A percentile compares a stretch with the other conserved stretches of the same genome.
Evolutionary conservation across 2,329 filamentous ascomycete species (phyloP).

Genomic region (Laburnicola sp.): DNA sequence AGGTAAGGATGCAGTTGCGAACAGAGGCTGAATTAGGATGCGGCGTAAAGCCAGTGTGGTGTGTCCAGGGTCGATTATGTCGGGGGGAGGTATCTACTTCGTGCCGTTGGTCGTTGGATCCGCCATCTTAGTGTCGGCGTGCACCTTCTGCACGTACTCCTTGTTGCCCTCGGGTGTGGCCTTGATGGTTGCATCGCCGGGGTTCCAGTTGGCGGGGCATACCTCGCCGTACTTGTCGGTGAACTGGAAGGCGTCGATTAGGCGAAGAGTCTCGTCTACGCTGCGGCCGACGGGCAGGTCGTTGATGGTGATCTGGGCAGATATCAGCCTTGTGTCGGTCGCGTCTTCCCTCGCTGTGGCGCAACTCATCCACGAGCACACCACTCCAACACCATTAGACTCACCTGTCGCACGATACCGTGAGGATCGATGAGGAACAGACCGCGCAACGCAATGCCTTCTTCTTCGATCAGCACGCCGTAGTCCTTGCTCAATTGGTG

Average conservation of each 20-base stretch:
- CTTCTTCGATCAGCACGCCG: constrained; percentile 65
- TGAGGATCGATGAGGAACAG: constrained; percentile 69
- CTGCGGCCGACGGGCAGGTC: constrained; percentile 66
- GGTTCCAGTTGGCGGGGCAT: constrained; percentile 50
- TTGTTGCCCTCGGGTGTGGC: constrained; percentile 47
- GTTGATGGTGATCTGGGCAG: constrained; percentile 63
- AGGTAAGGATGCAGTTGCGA: not conserved
- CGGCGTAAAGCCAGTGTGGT: too few species aligned
- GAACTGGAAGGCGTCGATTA: constrained; percentile 56
- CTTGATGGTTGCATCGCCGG: constrained; percentile 46
- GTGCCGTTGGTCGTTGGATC: constrained; percentile 38
- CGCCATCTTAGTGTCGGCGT: constrained; percentile 42
- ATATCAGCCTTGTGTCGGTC: constrained; percentile 12
- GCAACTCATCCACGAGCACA: not conserved
- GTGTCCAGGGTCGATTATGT: too few species aligned
- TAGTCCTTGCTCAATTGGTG: constrained; percentile 64
- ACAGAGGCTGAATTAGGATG: not conserved
- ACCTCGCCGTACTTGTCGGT: constrained; percentile 50
- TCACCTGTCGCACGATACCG: constrained; percentile 58
- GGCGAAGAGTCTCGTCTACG: constrained; percentile 65
- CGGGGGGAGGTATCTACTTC: constrained; percentile 5
- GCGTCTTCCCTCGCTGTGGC: not conserved
- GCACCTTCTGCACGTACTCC: constrained; percentile 41
- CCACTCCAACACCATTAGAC: constrained; percentile 12
- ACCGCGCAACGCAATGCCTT: constrained; percentile 65